A percentile compares a stretch with the other conserved stretches of the same genome.
phyloP scores from a whole-genome alignment of 192 early-diverging fungal genomes.

The Rhizophagus sp. region DNA sequence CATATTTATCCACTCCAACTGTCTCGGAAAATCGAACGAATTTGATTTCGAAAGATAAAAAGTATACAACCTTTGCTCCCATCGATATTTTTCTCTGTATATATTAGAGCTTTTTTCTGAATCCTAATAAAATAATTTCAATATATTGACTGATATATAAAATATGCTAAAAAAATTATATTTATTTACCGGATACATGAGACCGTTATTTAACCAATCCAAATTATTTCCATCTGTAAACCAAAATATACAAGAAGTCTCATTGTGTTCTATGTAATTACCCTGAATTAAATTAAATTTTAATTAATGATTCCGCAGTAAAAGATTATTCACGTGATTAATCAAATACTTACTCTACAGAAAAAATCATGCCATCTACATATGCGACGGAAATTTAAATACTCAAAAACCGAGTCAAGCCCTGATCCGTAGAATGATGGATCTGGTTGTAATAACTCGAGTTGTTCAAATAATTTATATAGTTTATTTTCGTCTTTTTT shows the following conservation, averaged over 20 bases:
- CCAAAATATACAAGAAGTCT: conserved; percentile 19
- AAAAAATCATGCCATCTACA: background rate
- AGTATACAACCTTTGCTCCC: conserved; percentile 1
- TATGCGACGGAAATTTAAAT: conserved; percentile 4
- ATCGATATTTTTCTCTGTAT: conserved; percentile 4
- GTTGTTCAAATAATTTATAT: conserved; percentile 17
- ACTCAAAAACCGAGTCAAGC: background rate
- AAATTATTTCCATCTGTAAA: conserved; percentile 24
- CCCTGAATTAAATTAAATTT: background rate
- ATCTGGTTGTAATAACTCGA: conserved; percentile 12
- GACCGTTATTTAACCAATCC: background rate
- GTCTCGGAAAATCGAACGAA: background rate
- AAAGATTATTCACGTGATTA: background rate
- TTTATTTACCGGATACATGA: conserved; percentile 9
- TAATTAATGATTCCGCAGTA: background rate
- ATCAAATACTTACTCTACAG: background rate
- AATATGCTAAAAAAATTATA: background rate
- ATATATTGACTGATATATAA: background rate
- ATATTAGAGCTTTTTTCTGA: background rate
- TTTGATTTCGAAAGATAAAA: conserved; percentile 5
- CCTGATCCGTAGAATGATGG: background rate
- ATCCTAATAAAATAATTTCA: background rate
- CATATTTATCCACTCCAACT: background rate
- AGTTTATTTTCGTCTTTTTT: background rate
- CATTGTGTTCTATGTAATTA: conserved; percentile 12